phyloP scores from a whole-genome alignment of 805 yeast species.

The Ogataea pini region DNA sequence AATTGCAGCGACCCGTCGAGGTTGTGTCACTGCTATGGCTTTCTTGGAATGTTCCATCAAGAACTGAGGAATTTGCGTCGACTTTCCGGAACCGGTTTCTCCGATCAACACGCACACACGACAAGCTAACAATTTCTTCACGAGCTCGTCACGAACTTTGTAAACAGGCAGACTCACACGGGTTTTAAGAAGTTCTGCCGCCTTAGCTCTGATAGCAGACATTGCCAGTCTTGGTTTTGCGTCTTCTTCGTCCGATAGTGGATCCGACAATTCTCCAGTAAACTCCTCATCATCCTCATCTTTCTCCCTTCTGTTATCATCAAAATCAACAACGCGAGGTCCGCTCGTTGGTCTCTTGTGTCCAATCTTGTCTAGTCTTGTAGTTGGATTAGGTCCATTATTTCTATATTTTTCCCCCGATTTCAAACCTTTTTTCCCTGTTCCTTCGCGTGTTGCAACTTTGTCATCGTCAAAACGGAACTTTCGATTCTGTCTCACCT shows the following conservation, averaged over 20 bases:
- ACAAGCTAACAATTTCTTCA: slow-evolving; percentile 52
- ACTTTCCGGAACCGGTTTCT: slow-evolving; percentile 93
- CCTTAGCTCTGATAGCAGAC: slow-evolving; percentile 38
- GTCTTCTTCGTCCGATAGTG: slow-evolving; percentile 18
- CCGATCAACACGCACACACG: slow-evolving; percentile 85
- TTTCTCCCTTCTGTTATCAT: not conserved
- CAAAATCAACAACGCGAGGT: slow-evolving; percentile 5
- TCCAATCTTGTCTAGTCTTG: slow-evolving; percentile 10
- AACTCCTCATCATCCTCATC: no score
- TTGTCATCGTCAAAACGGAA: slow-evolving; percentile 19
- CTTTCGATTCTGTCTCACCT: slow-evolving; percentile 29
- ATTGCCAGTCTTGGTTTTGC: slow-evolving; percentile 17
- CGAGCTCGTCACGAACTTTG: slow-evolving; percentile 63
- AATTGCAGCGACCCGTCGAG: slow-evolving; percentile 96
- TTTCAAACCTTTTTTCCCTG: not conserved
- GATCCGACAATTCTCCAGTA: slow-evolving; percentile 5
- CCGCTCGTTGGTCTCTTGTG: not conserved
- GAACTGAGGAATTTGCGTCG: slow-evolving; percentile 95
- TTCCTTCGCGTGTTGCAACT: not conserved
- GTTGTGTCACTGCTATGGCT: slow-evolving; percentile 90
- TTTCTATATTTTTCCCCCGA: not conserved
- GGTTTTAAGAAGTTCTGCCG: slow-evolving; percentile 46
- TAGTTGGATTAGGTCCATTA: not conserved
- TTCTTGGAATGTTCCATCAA: slow-evolving; percentile 55
- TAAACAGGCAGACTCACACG: slow-evolving; percentile 74